A percentile compares a stretch with the other conserved stretches of the same genome.
These are phyloP conservation scores for Lachancea dasiensis DNA, from an alignment of 805 yeast genomes.

Conservation along the genomic window DNA sequence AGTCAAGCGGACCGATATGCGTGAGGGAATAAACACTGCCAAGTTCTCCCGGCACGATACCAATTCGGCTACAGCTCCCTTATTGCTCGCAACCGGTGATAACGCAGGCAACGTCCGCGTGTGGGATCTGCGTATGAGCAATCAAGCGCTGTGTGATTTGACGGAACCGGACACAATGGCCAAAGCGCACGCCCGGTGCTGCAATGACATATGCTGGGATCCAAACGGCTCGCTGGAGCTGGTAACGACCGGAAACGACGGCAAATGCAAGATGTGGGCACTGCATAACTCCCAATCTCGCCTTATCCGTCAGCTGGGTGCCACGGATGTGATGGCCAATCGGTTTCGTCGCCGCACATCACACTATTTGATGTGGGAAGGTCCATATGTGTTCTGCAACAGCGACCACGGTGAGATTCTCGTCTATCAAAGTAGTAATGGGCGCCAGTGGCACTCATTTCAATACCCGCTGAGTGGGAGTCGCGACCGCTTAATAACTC, in stretches of 20 bases:
- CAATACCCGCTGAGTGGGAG: constrained; percentile 14
- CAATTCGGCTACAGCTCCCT: constrained; percentile 39
- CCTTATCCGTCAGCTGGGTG: constrained; percentile 18
- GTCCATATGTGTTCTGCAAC: constrained; percentile 19
- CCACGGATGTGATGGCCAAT: constrained; percentile 21
- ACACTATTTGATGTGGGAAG: constrained; percentile 20
- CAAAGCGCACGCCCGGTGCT: constrained; percentile 71
- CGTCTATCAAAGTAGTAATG: constrained; percentile 16
- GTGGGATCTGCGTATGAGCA: constrained; percentile 68
- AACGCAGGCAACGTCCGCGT: constrained; percentile 71
- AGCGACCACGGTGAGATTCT: constrained; percentile 27
- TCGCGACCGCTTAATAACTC: background rate
- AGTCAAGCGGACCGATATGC: constrained; percentile 52
- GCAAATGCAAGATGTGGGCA: constrained; percentile 69
- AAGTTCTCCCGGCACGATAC: constrained; percentile 61
- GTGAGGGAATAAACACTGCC: constrained; percentile 34
- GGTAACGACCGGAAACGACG: constrained; percentile 72
- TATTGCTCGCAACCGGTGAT: constrained; percentile 73
- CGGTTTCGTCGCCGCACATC: constrained; percentile 22
- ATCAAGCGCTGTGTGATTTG: constrained; percentile 23
- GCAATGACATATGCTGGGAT: constrained; percentile 76
- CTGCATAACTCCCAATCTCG: constrained; percentile 12
- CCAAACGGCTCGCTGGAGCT: constrained; percentile 51
- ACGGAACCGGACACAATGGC: constrained; percentile 14
- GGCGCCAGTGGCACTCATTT: constrained; percentile 24